Conservation (phyloP, 2,329 filamentous ascomycete genomes). For the Cytospora leucostoma region DNA sequence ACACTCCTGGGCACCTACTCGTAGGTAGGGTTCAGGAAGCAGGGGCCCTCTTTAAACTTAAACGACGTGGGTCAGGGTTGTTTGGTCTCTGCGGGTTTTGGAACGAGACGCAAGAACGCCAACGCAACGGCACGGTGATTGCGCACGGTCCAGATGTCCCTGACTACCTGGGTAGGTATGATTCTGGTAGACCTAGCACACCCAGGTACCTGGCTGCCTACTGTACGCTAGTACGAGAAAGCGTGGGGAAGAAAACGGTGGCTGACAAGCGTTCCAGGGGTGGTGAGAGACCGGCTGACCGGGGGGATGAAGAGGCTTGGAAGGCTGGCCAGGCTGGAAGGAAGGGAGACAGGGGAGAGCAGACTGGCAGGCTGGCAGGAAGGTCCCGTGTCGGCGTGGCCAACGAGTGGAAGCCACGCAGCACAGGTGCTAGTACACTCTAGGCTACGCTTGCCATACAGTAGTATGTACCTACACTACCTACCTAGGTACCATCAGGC, state of each 20-base stretch:
- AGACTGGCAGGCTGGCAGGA: too few species aligned
- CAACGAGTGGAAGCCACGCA: slow-evolving; percentile 26
- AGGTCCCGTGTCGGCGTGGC: slow-evolving; percentile 9
- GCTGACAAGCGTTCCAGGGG: slow-evolving; percentile 13
- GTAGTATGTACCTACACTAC: background rate
- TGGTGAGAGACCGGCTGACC: background rate
- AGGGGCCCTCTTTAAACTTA: slow-evolving; percentile 16
- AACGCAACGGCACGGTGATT: slow-evolving; percentile 23
- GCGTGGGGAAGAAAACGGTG: slow-evolving; percentile 22
- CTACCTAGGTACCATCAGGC: too few species aligned
- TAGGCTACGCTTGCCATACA: slow-evolving; percentile 1
- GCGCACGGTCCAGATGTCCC: slow-evolving; percentile 11
- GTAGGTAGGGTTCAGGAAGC: background rate
- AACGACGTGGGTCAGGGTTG: slow-evolving; percentile 26
- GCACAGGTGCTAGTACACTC: slow-evolving; percentile 8
- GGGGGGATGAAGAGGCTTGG: background rate
- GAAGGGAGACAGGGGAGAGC: background rate
- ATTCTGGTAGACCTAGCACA: too few species aligned
- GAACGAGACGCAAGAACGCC: slow-evolving; percentile 10
- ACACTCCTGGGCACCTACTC: too few species aligned
- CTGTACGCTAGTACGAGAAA: background rate
- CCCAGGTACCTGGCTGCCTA: background rate
- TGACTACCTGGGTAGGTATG: too few species aligned
- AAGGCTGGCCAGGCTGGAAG: background rate
- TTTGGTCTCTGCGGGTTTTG: background rate